Evolutionary conservation across 768 basidiomycete genomes (phyloP), one percentile per base, ranked within the genome.

Genomic region (Nevesoporus exiguus): DNA sequence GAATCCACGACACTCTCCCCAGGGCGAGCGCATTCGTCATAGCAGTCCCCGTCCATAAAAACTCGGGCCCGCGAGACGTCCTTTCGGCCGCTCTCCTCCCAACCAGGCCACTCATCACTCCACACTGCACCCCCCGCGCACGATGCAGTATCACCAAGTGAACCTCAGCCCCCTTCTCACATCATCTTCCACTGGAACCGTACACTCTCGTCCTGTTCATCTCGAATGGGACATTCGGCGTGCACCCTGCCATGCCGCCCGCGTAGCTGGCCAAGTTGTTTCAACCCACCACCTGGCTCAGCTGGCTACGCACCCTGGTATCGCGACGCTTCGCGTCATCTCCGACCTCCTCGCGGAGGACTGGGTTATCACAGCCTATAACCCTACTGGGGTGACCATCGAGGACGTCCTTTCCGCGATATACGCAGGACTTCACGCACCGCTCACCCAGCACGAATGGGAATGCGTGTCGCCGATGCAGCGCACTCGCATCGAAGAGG

Each of bases 201-300:
- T 45, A 10, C 13, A 54, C 52, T 43, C 27, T 17, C 50, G 14
- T 25, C 57, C 54, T n/a, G 54, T 61, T 45, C 65, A 62, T 10
- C 53, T 82, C 34, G 54, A 74, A 15, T 84, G 82, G 82, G 81
- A 84, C 61, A 41, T 80, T 41, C 77, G 80, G 34, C 67, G 72
- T 49, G 29, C 71, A n/a, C 79, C 80, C 9, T 66, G 9, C 53
- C 69, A 37, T 25, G 25, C 47, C 5, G 68, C 63, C 43, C 49
- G 54, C 52, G 36, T 66, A 3, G 47, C 52, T 4, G 57, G 52
- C 6, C 49, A 49, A 6, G 11, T 29, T 15, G 40, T 56, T 4
- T 56, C 61, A 6, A 4, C 46, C 49, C 31, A 54, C 17, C 67
- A 77, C 17, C 70, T 81, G 43, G 56, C 64, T 3, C 73, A 76